Percentiles rank a stretch among this genome's conserved stretches.
phyloP scores from a whole-genome alignment of 83 land plant species.

The Thuja plicata region DNA sequence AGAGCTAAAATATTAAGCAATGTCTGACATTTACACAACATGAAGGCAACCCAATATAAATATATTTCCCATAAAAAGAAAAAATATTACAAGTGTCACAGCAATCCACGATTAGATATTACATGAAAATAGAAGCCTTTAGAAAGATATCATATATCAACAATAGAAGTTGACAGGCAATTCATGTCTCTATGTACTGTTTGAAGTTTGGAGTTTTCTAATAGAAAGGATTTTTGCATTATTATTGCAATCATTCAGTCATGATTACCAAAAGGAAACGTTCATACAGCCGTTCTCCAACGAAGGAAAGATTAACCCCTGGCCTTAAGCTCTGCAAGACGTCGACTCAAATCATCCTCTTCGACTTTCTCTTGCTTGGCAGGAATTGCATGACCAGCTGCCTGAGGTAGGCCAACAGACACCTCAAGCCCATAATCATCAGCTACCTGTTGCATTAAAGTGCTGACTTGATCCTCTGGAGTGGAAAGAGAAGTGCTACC shows the following conservation, averaged over 20 bases:
- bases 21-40: not conserved
- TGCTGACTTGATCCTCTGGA: constrained; percentile 76
- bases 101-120: not conserved
- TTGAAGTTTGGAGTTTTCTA: not conserved
- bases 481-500: constrained; percentile 77
- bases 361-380: constrained; percentile 43
- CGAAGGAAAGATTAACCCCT: constrained; percentile 25
- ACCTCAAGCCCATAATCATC: constrained; percentile 89
- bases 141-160: not conserved
- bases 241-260: not conserved
- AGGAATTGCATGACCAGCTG: constrained; percentile 60
- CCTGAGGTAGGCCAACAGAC: constrained; percentile 72
- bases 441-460: constrained; percentile 80
- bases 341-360: constrained; percentile 68
- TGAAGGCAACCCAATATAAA: not conserved
- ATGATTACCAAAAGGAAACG: not conserved
- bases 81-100: not conserved
- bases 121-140: not conserved
- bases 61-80: not conserved
- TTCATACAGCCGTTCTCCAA: not conserved
- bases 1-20: not conserved
- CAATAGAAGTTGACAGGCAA: not conserved
- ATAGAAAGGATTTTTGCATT: not conserved
- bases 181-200: not conserved
- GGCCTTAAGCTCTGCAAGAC: constrained; percentile 73